A percentile compares a stretch with the other conserved stretches of the same genome.
Evolutionary conservation across 148 eudicot genomes (phyloP).

Genomic region (Camellia lanceoleosa): DNA sequence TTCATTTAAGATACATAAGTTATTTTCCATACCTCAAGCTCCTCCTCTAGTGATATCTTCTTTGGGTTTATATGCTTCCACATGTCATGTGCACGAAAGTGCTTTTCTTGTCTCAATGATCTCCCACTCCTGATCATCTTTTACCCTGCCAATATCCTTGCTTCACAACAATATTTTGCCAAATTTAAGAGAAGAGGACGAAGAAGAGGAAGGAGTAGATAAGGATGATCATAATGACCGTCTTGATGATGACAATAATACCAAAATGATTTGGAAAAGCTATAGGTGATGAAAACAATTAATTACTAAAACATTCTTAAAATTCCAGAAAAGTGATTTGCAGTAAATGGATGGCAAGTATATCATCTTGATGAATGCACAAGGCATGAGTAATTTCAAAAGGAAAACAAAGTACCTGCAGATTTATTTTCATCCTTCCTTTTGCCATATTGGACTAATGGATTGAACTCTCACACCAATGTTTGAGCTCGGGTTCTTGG

Average conservation of each 20-base stretch:
- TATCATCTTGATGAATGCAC: neutral
- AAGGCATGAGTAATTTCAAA: neutral
- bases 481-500: neutral
- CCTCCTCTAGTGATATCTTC: slow-evolving; percentile 79
- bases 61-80: slow-evolving; percentile 86
- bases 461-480: neutral
- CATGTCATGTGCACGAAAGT: slow-evolving; percentile 81
- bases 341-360: neutral
- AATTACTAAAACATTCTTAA: neutral
- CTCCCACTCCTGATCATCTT: slow-evolving; percentile 97
- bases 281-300: neutral
- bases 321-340: neutral
- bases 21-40: slow-evolving; percentile 55
- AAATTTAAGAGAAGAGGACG: neutral
- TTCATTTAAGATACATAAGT: too few relatives aligned
- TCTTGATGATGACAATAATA: neutral
- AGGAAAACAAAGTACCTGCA: neutral
- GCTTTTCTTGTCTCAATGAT: slow-evolving; percentile 85
- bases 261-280: neutral
- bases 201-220: neutral
- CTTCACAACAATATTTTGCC: slow-evolving; percentile 36
- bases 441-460: neutral
- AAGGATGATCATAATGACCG: neutral
- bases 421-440: neutral
- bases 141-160: slow-evolving; percentile 91